A percentile compares a stretch with the other conserved stretches of the same genome.
These are phyloP conservation scores for Linnemannia hyalina DNA, from an alignment of 192 early-diverging fungal species.

Conservation along the genomic window DNA sequence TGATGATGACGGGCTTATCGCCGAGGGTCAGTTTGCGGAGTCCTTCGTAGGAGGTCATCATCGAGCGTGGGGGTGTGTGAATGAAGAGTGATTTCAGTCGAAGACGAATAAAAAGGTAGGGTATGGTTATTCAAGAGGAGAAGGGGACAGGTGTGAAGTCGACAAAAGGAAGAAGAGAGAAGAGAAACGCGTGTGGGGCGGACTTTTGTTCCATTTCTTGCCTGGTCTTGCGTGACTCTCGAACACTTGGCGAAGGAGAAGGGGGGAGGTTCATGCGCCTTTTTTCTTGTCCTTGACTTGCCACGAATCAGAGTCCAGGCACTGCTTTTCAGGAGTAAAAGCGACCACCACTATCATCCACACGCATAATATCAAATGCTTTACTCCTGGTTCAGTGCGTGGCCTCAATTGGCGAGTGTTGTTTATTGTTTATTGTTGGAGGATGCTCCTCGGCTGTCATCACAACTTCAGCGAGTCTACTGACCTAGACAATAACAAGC, in stretches of 20 bases:
- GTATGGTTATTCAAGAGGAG: background rate
- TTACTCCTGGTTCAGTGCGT: background rate
- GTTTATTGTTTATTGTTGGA: background rate
- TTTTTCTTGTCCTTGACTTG: background rate
- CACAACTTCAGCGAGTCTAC: background rate
- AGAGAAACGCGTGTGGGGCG: background rate
- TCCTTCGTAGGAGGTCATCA: constrained; percentile 52
- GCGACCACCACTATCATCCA: background rate
- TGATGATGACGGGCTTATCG: constrained; percentile 53
- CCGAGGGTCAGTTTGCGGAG: constrained; percentile 51
- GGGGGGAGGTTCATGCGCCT: background rate
- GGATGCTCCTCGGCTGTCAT: background rate
- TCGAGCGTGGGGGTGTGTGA: background rate
- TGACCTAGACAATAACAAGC: constrained; percentile 13
- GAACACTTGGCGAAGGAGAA: background rate
- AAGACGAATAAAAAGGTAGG: background rate
- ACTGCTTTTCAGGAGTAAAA: background rate
- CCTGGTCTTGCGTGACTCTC: background rate
- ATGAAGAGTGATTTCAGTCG: background rate
- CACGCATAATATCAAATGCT: background rate
- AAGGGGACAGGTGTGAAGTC: background rate
- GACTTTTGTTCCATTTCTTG: constrained; percentile 13
- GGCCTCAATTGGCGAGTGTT: background rate
- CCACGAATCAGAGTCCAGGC: background rate
- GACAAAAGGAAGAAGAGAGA: background rate